Base-by-base conservation (phyloP, 78 protist genomes). In the Creolimax fragrantissima region DNA sequence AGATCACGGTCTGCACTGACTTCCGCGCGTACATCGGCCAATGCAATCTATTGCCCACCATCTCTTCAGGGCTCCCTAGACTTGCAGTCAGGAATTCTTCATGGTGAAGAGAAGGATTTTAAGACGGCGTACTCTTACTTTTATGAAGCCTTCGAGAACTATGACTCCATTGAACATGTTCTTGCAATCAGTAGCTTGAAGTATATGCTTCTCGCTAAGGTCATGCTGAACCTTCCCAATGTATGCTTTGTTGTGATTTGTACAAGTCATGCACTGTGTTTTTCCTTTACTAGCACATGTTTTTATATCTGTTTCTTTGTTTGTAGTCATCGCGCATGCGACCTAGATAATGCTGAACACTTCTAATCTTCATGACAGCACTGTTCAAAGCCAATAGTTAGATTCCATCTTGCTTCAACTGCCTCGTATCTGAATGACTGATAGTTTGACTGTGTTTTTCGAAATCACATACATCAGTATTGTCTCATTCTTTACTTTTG, bases 41-140 rank as follows among this genome's bases (percentile, higher is more conserved):
- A 97, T 90, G 94, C 99, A 39, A 97, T 98, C 89, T 98, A 98
- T 92, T 97, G 99, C 95, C 99, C 99, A 45, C 99, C 99, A 11
- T 85, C 39, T 42, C 94, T 97, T 41, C 99, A 98, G 90, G 98
- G 97, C 4, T 95, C 90, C 41, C 67, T 90, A 4, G 92, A 90
- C 35, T 7, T 85, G 94, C 97, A 96, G 94, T 67, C 97, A 6
- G 99, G 99, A 41, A 90, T 96, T 3, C 93, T 98, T 7, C 96
- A 96, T 45, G 98, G 99, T 5, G 99, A 98, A 92, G 99, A 98
- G 93, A 94, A 94, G 66, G 99, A 98, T 92, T 98, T 81, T 94
- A 98, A 98, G 95, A 98, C 99, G 2, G 98, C 99, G 45, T 97
- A 92, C 92, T 97, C 99, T 3, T 98, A 98, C 96, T 96, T 98